phyloP scores from a whole-genome alignment of 1,139 yeast species.

The Chernovozyma aurita region DNA sequence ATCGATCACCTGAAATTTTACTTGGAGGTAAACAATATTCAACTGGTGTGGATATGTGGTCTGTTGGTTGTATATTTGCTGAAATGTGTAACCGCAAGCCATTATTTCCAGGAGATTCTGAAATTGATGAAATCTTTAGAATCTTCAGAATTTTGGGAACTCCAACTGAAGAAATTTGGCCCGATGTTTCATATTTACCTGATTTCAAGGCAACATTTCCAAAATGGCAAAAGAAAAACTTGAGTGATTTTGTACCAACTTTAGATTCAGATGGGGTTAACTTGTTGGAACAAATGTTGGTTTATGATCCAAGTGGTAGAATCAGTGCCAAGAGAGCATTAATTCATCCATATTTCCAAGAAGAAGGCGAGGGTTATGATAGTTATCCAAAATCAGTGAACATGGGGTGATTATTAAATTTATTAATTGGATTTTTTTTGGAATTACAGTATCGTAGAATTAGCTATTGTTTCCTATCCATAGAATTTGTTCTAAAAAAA shows the following conservation, averaged over 20 bases:
- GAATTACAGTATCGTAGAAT: too few species aligned
- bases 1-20: conserved; percentile 93
- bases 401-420: conserved; percentile 26
- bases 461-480: too few species aligned
- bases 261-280: conserved; percentile 82
- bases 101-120: conserved; percentile 94
- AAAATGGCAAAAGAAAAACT: conserved; percentile 78
- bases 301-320: conserved; percentile 91
- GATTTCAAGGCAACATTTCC: conserved; percentile 96
- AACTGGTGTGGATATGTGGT: conserved; percentile 99
- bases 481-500: too few species aligned
- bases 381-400: conserved; percentile 33
- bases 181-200: conserved; percentile 90
- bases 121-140: conserved; percentile 94
- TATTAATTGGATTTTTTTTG: background rate
- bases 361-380: conserved; percentile 32
- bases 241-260: conserved; percentile 71
- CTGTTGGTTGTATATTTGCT: conserved; percentile 96
- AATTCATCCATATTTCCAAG: conserved; percentile 84
- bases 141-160: conserved; percentile 92
- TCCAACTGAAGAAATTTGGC: conserved; percentile 93
- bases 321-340: conserved; percentile 93
- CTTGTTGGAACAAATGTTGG: conserved; percentile 70
- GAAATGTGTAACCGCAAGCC: conserved; percentile 98
- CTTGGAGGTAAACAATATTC: conserved; percentile 96